A percentile compares a stretch with the other conserved stretches of the same genome.
Evolutionary conservation across 768 basidiomycete species (phyloP).

Genomic region (Trametes elegans): DNA sequence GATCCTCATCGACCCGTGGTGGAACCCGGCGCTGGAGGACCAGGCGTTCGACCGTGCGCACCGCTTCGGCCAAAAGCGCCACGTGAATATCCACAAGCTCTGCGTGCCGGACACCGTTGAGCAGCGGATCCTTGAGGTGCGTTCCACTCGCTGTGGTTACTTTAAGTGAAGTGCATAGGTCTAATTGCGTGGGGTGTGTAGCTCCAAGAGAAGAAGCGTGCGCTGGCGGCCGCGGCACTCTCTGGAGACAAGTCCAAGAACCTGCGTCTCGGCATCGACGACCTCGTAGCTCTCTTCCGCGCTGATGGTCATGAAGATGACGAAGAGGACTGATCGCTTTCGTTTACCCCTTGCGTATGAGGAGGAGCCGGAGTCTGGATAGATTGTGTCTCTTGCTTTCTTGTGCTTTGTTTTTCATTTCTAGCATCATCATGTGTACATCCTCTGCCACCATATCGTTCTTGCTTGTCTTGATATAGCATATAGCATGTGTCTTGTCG

Average conservation of each 20-base stretch:
- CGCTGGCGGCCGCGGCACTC: conserved; percentile 77
- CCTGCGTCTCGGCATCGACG: conserved; percentile 79
- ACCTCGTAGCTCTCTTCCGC: conserved; percentile 79
- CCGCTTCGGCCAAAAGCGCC: conserved; percentile 82
- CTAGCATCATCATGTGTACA: background rate
- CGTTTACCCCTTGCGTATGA: no score
- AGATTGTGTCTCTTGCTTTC: background rate
- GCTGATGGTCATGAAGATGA: conserved; percentile 55
- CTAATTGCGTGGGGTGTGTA: conserved; percentile 25
- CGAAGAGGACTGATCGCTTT: conserved; percentile 36
- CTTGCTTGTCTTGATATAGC: background rate
- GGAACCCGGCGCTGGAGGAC: conserved; percentile 90
- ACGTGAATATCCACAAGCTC: conserved; percentile 88
- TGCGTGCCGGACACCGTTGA: conserved; percentile 87
- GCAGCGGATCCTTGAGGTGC: conserved; percentile 74
- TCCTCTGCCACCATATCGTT: no score
- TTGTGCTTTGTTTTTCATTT: background rate
- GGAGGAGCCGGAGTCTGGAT: no score
- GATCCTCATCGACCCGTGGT: conserved; percentile 92
- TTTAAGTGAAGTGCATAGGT: background rate
- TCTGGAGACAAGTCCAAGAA: conserved; percentile 88
- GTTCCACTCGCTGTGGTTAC: conserved; percentile 14
- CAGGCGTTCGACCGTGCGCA: conserved; percentile 94
- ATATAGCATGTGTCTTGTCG: background rate
- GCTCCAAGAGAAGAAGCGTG: conserved; percentile 93